Evolutionary conservation across 2,329 filamentous ascomycete genomes (phyloP).

Genomic region (Aspergillus brunneoviolaceus): DNA sequence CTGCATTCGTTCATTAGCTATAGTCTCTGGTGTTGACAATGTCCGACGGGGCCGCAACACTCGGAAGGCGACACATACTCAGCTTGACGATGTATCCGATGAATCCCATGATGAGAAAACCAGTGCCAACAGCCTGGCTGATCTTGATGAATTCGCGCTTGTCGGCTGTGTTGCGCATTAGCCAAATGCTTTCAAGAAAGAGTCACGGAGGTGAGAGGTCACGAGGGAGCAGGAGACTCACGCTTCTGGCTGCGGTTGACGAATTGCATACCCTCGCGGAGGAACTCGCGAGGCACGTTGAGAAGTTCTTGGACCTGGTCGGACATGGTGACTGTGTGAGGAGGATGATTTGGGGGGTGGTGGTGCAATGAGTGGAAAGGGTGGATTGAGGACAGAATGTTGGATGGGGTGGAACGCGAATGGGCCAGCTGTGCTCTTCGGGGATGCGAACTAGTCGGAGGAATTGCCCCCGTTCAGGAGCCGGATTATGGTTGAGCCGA

Average conservation of each 20-base stretch:
- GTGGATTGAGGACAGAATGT: background rate
- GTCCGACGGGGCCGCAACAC: background rate
- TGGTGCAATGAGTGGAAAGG: background rate
- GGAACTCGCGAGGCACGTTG: slow-evolving; percentile 25
- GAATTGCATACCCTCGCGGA: slow-evolving; percentile 24
- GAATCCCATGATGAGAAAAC: slow-evolving; percentile 58
- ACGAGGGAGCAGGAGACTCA: slow-evolving; percentile 9
- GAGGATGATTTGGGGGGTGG: background rate
- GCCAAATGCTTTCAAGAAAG: background rate
- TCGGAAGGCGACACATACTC: slow-evolving; percentile 43
- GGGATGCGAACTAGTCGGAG: slow-evolving; percentile 1
- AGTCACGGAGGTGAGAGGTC: background rate
- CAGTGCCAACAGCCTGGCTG: slow-evolving; percentile 60
- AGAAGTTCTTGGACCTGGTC: slow-evolving; percentile 25
- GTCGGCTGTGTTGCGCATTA: slow-evolving; percentile 47
- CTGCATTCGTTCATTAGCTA: slow-evolving; percentile 29
- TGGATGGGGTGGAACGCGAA: slow-evolving; percentile 3
- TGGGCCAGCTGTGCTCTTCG: slow-evolving; percentile 9
- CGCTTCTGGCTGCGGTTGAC: slow-evolving; percentile 26
- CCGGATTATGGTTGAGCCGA: background rate
- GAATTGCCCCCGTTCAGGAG: background rate
- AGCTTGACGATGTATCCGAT: slow-evolving; percentile 62
- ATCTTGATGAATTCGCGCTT: slow-evolving; percentile 62
- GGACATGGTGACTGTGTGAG: slow-evolving; percentile 19
- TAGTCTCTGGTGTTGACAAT: background rate